Evolutionary conservation across 2,329 filamentous ascomycete genomes (phyloP), one percentile per base, ranked within the genome.

Genomic region (Xylaria sp.): DNA sequence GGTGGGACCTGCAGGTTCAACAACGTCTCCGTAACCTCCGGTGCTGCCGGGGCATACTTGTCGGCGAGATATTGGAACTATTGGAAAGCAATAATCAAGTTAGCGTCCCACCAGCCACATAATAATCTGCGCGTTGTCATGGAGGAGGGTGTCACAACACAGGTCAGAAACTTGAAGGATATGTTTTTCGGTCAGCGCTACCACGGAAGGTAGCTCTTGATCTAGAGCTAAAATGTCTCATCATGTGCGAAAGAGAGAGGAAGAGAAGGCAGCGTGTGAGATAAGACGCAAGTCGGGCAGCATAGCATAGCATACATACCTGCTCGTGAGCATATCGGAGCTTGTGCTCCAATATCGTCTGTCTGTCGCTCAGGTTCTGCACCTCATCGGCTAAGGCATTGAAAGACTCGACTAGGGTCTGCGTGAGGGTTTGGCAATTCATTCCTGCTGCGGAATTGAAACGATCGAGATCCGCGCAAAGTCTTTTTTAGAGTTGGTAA

Each of bases 151-250:
- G 17, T 43, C 13, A 39, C 45, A 40, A 52, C 19, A 52, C 54
- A 52, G 43, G 69, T 78, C 76, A 76, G 75, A 71, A 67, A 69
- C 65, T 76, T 71, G 64, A 72, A 68, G 71, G 71, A 59, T 71
- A 69, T 57, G 62, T 70, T 83, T n/a, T 73, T 89, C 85, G 78
- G 80, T 89, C 87, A 83, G 74, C 69, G 78, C 76, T 79, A 77
- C 78, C 72, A 60, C n/a, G 66, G 69, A 39, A 54, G 55, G 80
- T 76, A 83, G 80, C 86, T 90, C 81, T 80, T 87, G 88, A 89
- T 91, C 88, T 91, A 91, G 88, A 91, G 88, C 88, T 91, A 90
- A 88, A 70, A 70, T 66, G 66, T 68, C 62, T 75, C 73, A 76
- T 79, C 76, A 78, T 76, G 52, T 52, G 48, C 17, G 37, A 44